Base-by-base conservation (phyloP, 257 asterid genomes). In the Catharanthus roseus region DNA sequence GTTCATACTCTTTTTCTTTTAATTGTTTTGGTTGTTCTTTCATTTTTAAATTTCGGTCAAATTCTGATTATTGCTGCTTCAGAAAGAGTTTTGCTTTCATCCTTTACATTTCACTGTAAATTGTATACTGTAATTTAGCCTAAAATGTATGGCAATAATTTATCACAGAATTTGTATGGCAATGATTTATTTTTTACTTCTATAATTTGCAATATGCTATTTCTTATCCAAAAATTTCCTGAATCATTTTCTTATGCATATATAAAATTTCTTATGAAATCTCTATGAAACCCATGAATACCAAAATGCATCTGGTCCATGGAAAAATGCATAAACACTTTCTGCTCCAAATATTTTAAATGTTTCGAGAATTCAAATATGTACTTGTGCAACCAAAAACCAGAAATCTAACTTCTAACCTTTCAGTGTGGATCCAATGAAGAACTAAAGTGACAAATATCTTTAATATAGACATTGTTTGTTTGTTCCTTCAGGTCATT, bases 31-130 rank as follows among this genome's bases (percentile, higher is more conserved):
- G 5, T 21, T 74, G 65, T 45, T 23, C 9, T 45, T 36, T 39
- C 71, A 38, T 54, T 38, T 16, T 53, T 15, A 50, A 67, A 39
- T 33, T 69, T 13, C 56, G 38, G 44, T 64, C 19, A 11, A n/a
- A 28, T 23, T 18, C 45, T 19, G 33, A 54, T 10, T 50, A 18
- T 41, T 57, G 67, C 26, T 50, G 42, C 42, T 63, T 44, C 29
- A 36, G 65, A 49, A 24, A 50, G n/a, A 64, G 19, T 72, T 72
- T 26, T 72, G 44, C 12, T 41, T 38, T 24, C 23, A 53, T 67
- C 31, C 58, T 31, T 67, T n/a, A 29, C 44, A 15, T 19, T 23
- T 12, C 26, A 34, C 31, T 18, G 6, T 47, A 56, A 55, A 26
- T n/a, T 16, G 16, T 33, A 60, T 5, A 13, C 24, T 15, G 65